Evolutionary conservation across 352 stramenopile genomes (phyloP), one percentile per base, ranked within the genome.

Genomic region (Phytophthora crassamura): DNA sequence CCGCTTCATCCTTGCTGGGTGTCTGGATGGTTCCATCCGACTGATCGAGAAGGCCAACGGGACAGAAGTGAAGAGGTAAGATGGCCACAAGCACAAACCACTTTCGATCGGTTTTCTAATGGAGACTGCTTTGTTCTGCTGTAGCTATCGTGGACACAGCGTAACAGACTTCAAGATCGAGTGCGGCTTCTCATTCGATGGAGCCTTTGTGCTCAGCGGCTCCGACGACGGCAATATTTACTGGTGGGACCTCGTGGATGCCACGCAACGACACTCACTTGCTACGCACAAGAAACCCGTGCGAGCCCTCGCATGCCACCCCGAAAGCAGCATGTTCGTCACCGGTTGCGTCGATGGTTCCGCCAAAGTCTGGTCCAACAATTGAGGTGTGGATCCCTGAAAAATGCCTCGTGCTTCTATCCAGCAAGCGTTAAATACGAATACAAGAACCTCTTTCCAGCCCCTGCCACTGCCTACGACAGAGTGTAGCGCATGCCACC

Each of bases 401-500:
- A 1, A 15, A 39, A 22, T 15, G 20, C 41, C 42, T 6, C 8
- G 8, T 15, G 16, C 10, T 9, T 18, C 16, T 36, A 16, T n/a
- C 14, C 10, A 39, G 40, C 14, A 56, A 46, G 3, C 28, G 33
- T 66, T 70, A 70, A 70, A 70, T 66, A 70, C 33, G 22, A 16
- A 70, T 38, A 22, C 35, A 53, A 30, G 35, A 20, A 51, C 5
- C 15, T 20, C 42, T n/a, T 43, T 43, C 25, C 38, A 36, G 28
- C 55, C 40, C 11, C 39, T 30, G 49, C 22, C 20, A 42, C 3
- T 49, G 16, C 39, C 59, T 92, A 96, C 3, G 84, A 93, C 16
- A 96, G 63, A 35, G 83, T 95, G 56, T 95, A 95, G 20, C 88
- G 80, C 81, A 95, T 82, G 34, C 86, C 86, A 38, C 80, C 85